Percentiles rank a stretch among this genome's conserved stretches.
Conservation (phyloP, 139 green algal species). For the Raphidocelis subcapitata region DNA sequence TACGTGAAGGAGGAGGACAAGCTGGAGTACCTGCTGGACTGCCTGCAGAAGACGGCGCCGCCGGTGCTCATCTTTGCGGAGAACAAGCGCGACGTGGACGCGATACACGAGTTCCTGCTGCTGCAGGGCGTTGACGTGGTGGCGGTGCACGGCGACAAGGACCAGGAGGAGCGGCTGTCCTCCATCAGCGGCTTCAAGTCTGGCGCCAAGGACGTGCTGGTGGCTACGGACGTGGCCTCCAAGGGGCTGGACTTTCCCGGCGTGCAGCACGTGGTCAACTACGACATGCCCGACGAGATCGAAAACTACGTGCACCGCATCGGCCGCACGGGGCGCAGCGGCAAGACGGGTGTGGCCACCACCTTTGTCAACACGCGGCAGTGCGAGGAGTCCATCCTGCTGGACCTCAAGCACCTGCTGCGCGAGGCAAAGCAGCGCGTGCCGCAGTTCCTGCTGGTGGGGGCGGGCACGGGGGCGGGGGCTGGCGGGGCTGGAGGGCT, state of each 20-base stretch:
- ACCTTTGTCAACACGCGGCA: conserved; percentile 98
- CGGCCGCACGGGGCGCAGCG: conserved; percentile 87
- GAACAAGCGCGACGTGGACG: conserved; percentile 97
- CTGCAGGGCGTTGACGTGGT: conserved; percentile 95
- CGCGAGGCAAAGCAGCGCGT: conserved; percentile 94
- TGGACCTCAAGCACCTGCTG: conserved; percentile 98
- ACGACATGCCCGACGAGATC: conserved; percentile 98
- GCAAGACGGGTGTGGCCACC: conserved; percentile 97
- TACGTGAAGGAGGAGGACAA: conserved; percentile 99
- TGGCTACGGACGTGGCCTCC: conserved; percentile 95
- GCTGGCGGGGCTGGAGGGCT: not conserved
- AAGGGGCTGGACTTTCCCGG: conserved; percentile 88
- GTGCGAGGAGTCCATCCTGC: conserved; percentile 86
- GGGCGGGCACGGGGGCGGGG: not conserved
- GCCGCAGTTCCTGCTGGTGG: conserved; percentile 79
- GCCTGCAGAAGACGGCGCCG: conserved; percentile 97
- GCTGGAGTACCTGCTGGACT: conserved; percentile 93
- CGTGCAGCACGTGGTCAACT: conserved; percentile 97
- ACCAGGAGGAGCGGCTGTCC: conserved; percentile 88
- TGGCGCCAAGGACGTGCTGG: conserved; percentile 84
- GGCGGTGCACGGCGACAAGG: conserved; percentile 94
- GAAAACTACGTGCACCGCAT: conserved; percentile 98
- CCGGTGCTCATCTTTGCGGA: conserved; percentile 98
- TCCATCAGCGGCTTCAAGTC: conserved; percentile 93
- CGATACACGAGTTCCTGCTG: conserved; percentile 94